phyloP scores from a whole-genome alignment of 257 asterid species.

The Solanum virginianum region DNA sequence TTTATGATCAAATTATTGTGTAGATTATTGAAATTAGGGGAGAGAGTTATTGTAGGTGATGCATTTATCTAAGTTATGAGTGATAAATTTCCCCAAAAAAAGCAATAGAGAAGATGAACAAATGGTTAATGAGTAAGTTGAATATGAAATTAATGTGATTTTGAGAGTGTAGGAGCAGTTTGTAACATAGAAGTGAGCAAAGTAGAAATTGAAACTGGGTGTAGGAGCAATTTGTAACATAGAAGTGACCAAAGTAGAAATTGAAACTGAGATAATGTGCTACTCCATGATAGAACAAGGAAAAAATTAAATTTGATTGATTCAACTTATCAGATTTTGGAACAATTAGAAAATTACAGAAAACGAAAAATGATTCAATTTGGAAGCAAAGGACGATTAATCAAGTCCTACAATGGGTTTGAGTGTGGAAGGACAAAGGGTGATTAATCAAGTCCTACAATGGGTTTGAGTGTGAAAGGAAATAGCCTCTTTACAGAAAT shows the following conservation, averaged over 20 bases:
- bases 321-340: neutral
- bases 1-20: neutral
- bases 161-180: no score
- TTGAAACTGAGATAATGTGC: neutral
- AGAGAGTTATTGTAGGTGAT: no score
- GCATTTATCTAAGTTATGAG: neutral
- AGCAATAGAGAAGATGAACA: neutral
- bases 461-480: neutral
- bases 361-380: neutral
- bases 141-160: neutral
- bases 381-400: neutral
- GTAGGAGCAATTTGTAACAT: neutral
- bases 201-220: no score
- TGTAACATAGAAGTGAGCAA: no score
- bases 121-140: neutral
- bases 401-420: neutral
- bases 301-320: no score
- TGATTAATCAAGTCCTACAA: neutral
- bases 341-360: neutral
- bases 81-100: neutral
- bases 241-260: neutral
- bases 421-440: neutral
- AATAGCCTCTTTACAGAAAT: neutral
- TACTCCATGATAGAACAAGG: rapidly evolving
- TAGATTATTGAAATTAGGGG: no score